A percentile compares a stretch with the other conserved stretches of the same genome.
phyloP scores from a whole-genome alignment of 139 green algal species.

The Parachlorella kessleri region DNA sequence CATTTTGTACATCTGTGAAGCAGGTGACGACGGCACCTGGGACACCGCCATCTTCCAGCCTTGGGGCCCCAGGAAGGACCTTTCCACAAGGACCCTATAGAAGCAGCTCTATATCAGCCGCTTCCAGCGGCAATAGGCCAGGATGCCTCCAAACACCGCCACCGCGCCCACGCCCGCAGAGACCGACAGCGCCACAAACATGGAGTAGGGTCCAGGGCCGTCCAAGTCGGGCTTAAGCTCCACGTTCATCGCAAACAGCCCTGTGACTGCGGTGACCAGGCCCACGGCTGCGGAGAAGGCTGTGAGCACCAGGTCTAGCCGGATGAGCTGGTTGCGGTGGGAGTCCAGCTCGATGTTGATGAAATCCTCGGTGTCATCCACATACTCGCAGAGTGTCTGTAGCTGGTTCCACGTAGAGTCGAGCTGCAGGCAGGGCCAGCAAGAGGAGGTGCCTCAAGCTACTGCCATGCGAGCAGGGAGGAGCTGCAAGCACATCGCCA shows the following conservation, averaged over 20 bases:
- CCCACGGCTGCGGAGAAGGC: slow-evolving; percentile 75
- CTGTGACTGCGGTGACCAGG: slow-evolving; percentile 70
- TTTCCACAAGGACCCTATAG: too few species aligned
- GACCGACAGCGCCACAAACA: slow-evolving; percentile 31
- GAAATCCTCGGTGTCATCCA: slow-evolving; percentile 96
- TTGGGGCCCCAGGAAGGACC: too few species aligned
- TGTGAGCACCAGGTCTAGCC: slow-evolving; percentile 88
- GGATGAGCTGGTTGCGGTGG: slow-evolving; percentile 83
- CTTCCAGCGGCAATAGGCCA: slow-evolving; percentile 39
- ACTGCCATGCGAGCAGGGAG: too few species aligned
- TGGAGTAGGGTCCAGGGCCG: slow-evolving; percentile 30
- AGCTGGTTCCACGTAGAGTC: slow-evolving; percentile 76
- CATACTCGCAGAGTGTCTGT: slow-evolving; percentile 86
- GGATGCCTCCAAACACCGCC: slow-evolving; percentile 21
- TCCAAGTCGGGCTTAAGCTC: background rate
- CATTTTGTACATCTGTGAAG: too few species aligned
- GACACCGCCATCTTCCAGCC: too few species aligned
- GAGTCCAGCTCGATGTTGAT: slow-evolving; percentile 95
- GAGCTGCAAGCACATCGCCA: too few species aligned
- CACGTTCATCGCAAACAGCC: slow-evolving; percentile 98
- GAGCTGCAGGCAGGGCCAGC: slow-evolving; percentile 29
- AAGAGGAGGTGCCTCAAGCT: too few species aligned
- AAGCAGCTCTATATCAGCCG: slow-evolving; percentile 37
- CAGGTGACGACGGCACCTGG: too few species aligned
- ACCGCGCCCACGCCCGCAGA: slow-evolving; percentile 10